Evolutionary conservation across 305 asterid species (phyloP).

Genomic region (Rubia tinctorum): DNA sequence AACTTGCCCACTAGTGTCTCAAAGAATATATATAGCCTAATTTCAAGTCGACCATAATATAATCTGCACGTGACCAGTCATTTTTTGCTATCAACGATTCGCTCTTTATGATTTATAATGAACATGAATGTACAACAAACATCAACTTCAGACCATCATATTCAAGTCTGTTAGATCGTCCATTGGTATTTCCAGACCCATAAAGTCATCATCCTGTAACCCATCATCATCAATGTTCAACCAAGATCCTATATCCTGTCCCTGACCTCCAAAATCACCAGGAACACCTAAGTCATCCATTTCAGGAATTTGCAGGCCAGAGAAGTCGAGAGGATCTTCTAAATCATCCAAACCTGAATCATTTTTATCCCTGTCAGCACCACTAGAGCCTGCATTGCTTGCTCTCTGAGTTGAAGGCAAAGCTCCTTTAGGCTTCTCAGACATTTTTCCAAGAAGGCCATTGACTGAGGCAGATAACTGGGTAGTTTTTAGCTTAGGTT

Average conservation of each 20-base stretch:
- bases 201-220: slow-evolving; percentile 68
- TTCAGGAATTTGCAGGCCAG: slow-evolving; percentile 81
- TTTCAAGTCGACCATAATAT: slow-evolving; percentile 36
- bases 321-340: slow-evolving; percentile 91
- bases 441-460: slow-evolving; percentile 63
- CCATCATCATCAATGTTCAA: slow-evolving; percentile 84
- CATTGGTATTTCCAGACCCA: slow-evolving; percentile 94
- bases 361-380: slow-evolving; percentile 38
- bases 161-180: slow-evolving; percentile 84
- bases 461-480: slow-evolving; percentile 73
- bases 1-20: slow-evolving; percentile 45
- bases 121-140: slow-evolving; percentile 56
- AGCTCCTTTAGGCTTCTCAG: slow-evolving; percentile 52
- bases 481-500: slow-evolving; percentile 79
- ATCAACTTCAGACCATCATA: slow-evolving; percentile 75
- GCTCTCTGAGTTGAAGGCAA: slow-evolving; percentile 45
- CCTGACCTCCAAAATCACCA: slow-evolving; percentile 71
- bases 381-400: slow-evolving; percentile 44
- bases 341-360: slow-evolving; percentile 46
- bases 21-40: slow-evolving; percentile 56
- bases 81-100: slow-evolving; percentile 30
- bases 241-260: slow-evolving; percentile 92
- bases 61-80: slow-evolving; percentile 43
- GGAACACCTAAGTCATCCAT: slow-evolving; percentile 72
- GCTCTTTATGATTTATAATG: slow-evolving; percentile 41